phyloP scores from a whole-genome alignment of 257 asterid species.

The Scutellaria galericulata region DNA sequence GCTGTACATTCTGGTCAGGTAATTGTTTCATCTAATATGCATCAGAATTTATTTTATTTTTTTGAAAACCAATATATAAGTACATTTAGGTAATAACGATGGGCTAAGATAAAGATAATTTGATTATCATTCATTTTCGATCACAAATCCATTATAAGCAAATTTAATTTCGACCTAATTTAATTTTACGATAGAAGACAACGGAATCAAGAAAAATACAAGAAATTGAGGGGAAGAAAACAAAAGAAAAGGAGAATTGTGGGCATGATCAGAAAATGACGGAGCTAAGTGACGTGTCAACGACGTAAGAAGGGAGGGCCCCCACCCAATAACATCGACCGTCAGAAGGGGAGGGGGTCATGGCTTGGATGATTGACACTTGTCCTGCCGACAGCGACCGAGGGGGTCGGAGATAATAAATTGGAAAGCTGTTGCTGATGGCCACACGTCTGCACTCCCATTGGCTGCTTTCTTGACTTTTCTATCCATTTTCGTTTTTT shows the following conservation, averaged over 20 bases:
- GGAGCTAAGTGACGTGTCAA: conserved; percentile 37
- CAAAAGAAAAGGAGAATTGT: neutral
- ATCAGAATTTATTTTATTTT: no score
- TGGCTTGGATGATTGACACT: conserved; percentile 44
- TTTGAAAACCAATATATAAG: no score
- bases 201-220: neutral
- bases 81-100: no score
- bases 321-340: conserved; percentile 4
- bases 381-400: conserved; percentile 71
- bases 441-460: conserved; percentile 64
- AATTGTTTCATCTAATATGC: no score
- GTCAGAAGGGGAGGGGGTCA: conserved; percentile 23
- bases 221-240: conserved; percentile 1
- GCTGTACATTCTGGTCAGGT: no score
- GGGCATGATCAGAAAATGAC: conserved; percentile 38
- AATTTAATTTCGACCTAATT: no score
- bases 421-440: conserved; percentile 52
- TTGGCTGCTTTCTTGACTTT: conserved; percentile 69
- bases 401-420: conserved; percentile 51
- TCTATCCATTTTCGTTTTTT: neutral
- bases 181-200: no score
- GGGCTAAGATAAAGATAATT: no score
- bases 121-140: no score
- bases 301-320: conserved; percentile 36
- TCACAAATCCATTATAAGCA: no score